phyloP scores from a whole-genome alignment of 257 asterid species.

The Mitragyna speciosa region DNA sequence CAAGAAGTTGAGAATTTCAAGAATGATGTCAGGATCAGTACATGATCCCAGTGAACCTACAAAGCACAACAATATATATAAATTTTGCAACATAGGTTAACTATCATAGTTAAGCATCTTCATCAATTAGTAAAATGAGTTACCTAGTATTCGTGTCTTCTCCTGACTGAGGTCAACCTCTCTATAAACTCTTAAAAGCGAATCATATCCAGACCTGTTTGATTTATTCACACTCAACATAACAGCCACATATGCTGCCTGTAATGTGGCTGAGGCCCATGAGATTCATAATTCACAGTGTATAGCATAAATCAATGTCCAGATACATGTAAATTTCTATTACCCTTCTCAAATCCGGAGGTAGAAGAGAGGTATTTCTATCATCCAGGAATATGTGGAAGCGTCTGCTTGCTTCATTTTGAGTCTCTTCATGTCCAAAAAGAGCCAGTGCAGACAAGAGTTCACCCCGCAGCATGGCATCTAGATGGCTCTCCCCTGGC shows the following conservation, averaged over 20 bases:
- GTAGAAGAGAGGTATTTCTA: conserved; percentile 65
- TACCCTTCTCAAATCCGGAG: conserved; percentile 95
- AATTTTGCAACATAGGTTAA: conserved; percentile 15
- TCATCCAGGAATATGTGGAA: conserved; percentile 68
- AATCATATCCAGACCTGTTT: conserved; percentile 70
- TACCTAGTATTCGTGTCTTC: conserved; percentile 83
- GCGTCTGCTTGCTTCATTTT: conserved; percentile 73
- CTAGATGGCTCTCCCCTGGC: conserved; percentile 86
- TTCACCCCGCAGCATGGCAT: conserved; percentile 93
- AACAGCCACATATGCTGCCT: conserved; percentile 88
- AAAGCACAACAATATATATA: conserved; percentile 26
- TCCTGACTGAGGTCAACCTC: conserved; percentile 98
- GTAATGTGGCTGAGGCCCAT: conserved; percentile 17
- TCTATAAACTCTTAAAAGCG: conserved; percentile 71
- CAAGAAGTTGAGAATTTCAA: conserved; percentile 73
- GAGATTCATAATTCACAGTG: conserved; percentile 1
- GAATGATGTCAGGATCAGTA: conserved; percentile 67
- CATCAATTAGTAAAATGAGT: conserved; percentile 1
- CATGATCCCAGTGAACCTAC: conserved; percentile 70
- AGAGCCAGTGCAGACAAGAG: conserved; percentile 66
- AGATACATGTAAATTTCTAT: not conserved
- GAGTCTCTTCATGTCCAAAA: conserved; percentile 68
- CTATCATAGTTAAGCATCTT: not conserved
- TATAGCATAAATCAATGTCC: not conserved
- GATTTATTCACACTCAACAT: conserved; percentile 60